Evolutionary conservation across 441 rosid species (phyloP), one percentile per base, ranked within the genome.

Genomic region (Gossypium schwendimanii): DNA sequence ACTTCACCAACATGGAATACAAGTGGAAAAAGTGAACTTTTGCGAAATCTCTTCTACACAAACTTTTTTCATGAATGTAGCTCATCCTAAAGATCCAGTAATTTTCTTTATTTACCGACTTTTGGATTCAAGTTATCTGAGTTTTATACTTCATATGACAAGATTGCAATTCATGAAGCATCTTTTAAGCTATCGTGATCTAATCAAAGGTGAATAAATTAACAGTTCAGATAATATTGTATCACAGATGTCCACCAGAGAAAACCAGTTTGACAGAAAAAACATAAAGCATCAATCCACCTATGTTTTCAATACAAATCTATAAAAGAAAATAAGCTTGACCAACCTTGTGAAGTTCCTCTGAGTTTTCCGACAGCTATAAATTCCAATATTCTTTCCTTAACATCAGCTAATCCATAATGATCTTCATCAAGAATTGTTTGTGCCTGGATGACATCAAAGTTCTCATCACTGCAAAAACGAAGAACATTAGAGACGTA

Each of bases 351-450:
- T 15, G 99, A 88, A 63, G 78, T 92, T 80, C 99, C 99, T 87
- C 99, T 85, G 63, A 93, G 96, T 82, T 91, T 96, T 66, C 99
- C 99, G 17, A 96, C 99, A 15, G 99, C 99, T 63, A 96, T 96
- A 76, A 96, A 96, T 81, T 96, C 99, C 79, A 96, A 81, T 80
- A 96, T 96, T 69, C 97, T 82, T 84, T 94, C 99, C 81, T 94
- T 94, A 65, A 94, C 99, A 77, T 94, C 98, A 60, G 84, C 84
- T 81, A 94, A 85, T 62, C 99, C 98, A 72, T 89, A 89, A 76
- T 92, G 98, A 75, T 94, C 99, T 79, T 94, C 98, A 72, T 95
- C 92, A 71, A 95, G 96, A 80, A 92, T 88, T 47, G 79, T 80
- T 79, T 92, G 90, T 6, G 99, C 99, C 70, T 78, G 87, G 57